phyloP scores from a whole-genome alignment of 768 basidiomycete species.

The Kwoniella pini region DNA sequence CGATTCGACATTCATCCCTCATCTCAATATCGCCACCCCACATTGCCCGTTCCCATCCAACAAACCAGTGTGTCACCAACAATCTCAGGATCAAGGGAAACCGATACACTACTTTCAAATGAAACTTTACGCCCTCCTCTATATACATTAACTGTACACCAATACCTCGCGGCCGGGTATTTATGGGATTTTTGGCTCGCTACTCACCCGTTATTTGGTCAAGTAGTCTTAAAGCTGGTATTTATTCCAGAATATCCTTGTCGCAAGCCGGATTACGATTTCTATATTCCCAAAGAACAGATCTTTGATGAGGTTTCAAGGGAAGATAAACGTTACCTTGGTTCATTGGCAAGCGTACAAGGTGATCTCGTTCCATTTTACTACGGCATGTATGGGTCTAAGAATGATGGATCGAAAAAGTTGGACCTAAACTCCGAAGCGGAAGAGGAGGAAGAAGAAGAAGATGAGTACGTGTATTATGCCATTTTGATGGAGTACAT shows the following conservation, averaged over 20 bases:
- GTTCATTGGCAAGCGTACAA: not conserved
- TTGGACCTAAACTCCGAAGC: no score
- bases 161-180: not conserved
- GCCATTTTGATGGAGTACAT: not conserved
- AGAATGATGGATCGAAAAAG: not conserved
- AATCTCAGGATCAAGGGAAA: no score
- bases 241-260: not conserved
- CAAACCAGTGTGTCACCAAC: no score
- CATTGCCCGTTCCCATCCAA: no score
- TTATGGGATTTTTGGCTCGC: conserved; percentile 7
- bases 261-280: not conserved
- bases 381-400: not conserved
- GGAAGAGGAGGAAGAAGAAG: no score
- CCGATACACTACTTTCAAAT: no score
- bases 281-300: not conserved
- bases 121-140: no score
- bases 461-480: not conserved
- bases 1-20: no score
- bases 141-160: no score
- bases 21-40: no score
- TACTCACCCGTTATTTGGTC: not conserved
- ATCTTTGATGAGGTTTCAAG: not conserved
- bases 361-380: not conserved
- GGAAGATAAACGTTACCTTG: not conserved
- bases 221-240: not conserved